Base-by-base conservation (phyloP, 164 flowering plant species). In the Litsea cubeba region DNA sequence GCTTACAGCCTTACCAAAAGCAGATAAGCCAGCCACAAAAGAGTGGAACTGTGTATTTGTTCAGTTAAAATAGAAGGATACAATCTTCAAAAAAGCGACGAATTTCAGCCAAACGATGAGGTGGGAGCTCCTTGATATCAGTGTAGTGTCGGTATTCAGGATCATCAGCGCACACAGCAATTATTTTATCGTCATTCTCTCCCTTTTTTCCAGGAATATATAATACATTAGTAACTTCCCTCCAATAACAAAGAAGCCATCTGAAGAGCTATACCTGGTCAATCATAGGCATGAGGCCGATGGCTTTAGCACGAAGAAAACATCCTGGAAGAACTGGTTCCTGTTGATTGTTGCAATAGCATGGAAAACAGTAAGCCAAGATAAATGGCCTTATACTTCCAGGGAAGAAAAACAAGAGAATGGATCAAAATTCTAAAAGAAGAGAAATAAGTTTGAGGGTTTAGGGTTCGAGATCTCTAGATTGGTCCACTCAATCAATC, bases 281-380 rank as follows among this genome's bases (percentile, higher is more conserved):
- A 76, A 91, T 91, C 95, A 91, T 91, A 77, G 95, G 95, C 95
- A 91, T 91, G 58, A 91, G 88, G 22, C 95, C 93, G 17, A 91
- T 88, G 28, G 95, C 93, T 81, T 89, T 91, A 68, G 95, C 93
- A 60, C 95, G 88, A 60, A 91, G 91, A 80, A 89, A 91, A 83
- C 95, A 89, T 68, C 95, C 95, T 0, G 95, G 90, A 73, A 87
- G 87, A 81, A 91, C 86, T 40, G 95, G 95, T 73, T 91, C 95
- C 93, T 91, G 82, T 20, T 71, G 50, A 78, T 63, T 30, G 70
- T 75, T 18, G 68, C 49, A 73, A 74, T 14, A 30, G 40, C 18
- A 58, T 51, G 50, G 71, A 65, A 71, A 69, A 18, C 67, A 65
- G 28, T 35, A 50, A 74, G 57, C 72, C 22, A 15, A 30, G 24